Percentiles rank a stretch among this genome's conserved stretches.
Conservation (phyloP, 2,329 filamentous ascomycete genomes). For the Pseudogymnoascus sp. region DNA sequence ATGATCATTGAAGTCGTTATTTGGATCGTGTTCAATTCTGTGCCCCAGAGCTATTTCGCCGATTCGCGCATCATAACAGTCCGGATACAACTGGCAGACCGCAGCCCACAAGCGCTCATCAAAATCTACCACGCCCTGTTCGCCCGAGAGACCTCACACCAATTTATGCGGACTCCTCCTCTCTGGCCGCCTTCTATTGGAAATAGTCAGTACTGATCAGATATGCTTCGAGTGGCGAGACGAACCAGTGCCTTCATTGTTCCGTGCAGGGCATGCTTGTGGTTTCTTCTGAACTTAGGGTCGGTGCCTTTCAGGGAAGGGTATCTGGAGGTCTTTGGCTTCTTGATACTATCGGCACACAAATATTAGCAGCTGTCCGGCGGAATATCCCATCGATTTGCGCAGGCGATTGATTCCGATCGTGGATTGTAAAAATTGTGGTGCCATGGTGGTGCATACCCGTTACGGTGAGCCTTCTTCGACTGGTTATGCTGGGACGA, state of each 20-base stretch:
- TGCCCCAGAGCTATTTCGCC: constrained; percentile 3
- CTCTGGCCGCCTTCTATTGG: constrained; percentile 2
- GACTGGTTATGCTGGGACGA: constrained; percentile 98
- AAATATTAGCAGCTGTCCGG: not conserved
- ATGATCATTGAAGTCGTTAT: constrained; percentile 5
- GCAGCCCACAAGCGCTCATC: not conserved
- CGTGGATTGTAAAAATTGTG: not conserved
- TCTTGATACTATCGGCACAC: constrained; percentile 78
- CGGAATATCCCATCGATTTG: not conserved
- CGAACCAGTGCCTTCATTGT: constrained; percentile 95
- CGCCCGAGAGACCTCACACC: not conserved
- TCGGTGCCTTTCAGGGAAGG: constrained; percentile 97
- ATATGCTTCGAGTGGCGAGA: constrained; percentile 19
- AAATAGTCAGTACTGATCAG: not conserved
- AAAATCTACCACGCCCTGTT: constrained; percentile 7
- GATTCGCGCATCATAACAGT: constrained; percentile 6
- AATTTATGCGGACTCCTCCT: not conserved
- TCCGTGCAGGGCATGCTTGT: constrained; percentile 98
- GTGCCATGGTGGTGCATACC: constrained; percentile 51
- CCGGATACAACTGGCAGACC: constrained; percentile 5
- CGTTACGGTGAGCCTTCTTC: constrained; percentile 98
- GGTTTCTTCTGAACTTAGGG: constrained; percentile 99
- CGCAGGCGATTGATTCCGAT: not conserved
- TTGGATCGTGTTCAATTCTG: constrained; percentile 7
- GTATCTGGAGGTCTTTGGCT: constrained; percentile 98